Base-by-base conservation (phyloP, 345 rosid genomes). In the Excoecaria cochinchinensis region DNA sequence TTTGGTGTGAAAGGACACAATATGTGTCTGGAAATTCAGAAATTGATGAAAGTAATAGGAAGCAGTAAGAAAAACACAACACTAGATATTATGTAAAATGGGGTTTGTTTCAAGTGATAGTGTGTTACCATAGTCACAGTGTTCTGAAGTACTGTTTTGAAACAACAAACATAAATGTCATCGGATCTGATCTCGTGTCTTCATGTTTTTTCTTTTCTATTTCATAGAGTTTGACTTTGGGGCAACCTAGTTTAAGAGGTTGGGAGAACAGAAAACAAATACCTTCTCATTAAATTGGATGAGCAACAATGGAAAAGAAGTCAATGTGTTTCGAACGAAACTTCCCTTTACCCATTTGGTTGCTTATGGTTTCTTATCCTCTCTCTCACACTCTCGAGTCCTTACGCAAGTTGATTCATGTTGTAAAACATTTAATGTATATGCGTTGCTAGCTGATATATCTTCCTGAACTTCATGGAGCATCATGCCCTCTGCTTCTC, bases 401-500 rank as follows among this genome's bases (percentile, higher is more conserved):
- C 17, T n/a, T 46, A 46, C 10, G 21, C 10, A 66, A 21, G 1
- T 44, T 6, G 3, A 19, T 17, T 8, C n/a, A 44, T 65, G 46
- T 16, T 8, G 3, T 0, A 4, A 47, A 19, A 1, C 8, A 13
- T 55, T 36, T 55, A 52, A 9, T 40, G 61, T 53, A 19, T 53
- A 19, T 70, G 61, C 61, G 3, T 16, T 56, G 12, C 24, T 42
- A 39, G 65, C 25, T 19, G 5, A n/a, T 15, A 3, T 56, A 65
- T 66, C 60, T 36, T 36, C 42, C 38, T 73, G 66, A 42, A 24
- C 13, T 62, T 73, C 46, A 50, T 73, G 59, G 55, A 50, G 48
- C n/a, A 48, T 51, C 40, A 46, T 71, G 67, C 66, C 60, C 66
- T 51, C 24, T 74, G 65, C 24, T 64, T 52, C 38, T 65, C 22